Conservation (phyloP, 441 rosid species). For the Corymbia citriodora region DNA sequence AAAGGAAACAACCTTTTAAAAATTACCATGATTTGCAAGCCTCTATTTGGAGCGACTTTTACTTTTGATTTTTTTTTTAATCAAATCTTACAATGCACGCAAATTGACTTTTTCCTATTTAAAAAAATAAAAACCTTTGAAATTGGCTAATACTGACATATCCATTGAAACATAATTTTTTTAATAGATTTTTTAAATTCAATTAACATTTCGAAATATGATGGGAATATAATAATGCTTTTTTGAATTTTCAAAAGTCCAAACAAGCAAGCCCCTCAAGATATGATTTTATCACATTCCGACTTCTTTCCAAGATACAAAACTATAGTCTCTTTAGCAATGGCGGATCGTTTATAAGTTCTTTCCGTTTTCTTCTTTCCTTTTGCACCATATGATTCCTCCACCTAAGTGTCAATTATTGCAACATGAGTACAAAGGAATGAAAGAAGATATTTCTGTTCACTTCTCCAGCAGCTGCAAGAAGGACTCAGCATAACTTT, state of each 20-base stretch:
- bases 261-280: background rate
- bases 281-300: background rate
- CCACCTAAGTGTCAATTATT: background rate
- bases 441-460: background rate
- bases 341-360: background rate
- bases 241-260: background rate
- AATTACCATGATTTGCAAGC: background rate
- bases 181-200: background rate
- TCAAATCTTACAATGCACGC: background rate
- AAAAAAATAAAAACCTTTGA: background rate
- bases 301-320: background rate
- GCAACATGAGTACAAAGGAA: background rate
- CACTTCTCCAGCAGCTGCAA: conserved; percentile 59
- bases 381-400: background rate
- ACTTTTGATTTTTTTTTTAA: background rate
- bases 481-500: conserved; percentile 78
- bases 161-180: background rate
- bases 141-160: background rate
- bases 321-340: background rate
- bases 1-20: background rate
- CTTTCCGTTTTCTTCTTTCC: background rate
- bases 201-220: background rate
- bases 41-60: background rate
- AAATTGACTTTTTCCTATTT: background rate
- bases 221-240: background rate